Conservation (phyloP, 192 early-diverging fungal genomes). For the Coemansia guatemalensis region DNA sequence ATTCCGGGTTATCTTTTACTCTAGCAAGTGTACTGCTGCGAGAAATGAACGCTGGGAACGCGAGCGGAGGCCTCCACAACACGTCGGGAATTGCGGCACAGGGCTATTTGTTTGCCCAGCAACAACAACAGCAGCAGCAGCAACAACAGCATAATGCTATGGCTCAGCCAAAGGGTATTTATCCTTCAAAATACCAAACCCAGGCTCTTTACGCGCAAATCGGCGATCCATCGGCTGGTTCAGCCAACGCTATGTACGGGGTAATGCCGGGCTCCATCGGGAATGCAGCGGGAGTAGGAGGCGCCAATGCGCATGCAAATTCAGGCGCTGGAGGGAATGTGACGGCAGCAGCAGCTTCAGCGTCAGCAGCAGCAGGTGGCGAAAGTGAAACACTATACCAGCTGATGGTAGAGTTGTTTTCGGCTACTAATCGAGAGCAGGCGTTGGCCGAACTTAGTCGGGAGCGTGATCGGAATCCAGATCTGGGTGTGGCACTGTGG, state of each 20-base stretch:
- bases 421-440: slow-evolving; percentile 76
- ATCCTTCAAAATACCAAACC: slow-evolving; percentile 41
- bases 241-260: slow-evolving; percentile 9
- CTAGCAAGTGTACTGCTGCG: background rate
- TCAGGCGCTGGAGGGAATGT: slow-evolving; percentile 4
- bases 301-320: slow-evolving; percentile 1
- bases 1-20: background rate
- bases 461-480: slow-evolving; percentile 92
- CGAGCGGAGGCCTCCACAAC: slow-evolving; percentile 12
- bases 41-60: slow-evolving; percentile 32
- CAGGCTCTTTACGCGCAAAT: slow-evolving; percentile 37
- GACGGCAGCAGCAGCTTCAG: background rate
- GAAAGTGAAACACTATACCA: slow-evolving; percentile 84
- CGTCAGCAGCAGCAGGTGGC: slow-evolving; percentile 5
- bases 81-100: slow-evolving; percentile 19
- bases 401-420: slow-evolving; percentile 84
- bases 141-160: slow-evolving; percentile 22
- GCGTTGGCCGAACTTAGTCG: slow-evolving; percentile 92
- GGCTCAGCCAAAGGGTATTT: slow-evolving; percentile 23
- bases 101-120: slow-evolving; percentile 30
- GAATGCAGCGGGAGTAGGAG: slow-evolving; percentile 1
- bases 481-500: slow-evolving; percentile 96
- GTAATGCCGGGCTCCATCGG: background rate
- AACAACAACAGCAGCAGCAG: slow-evolving; percentile 31
- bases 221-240: slow-evolving; percentile 7